Base-by-base conservation (phyloP, 177 flowering plant species). In the Tripterygium wilfordii region DNA sequence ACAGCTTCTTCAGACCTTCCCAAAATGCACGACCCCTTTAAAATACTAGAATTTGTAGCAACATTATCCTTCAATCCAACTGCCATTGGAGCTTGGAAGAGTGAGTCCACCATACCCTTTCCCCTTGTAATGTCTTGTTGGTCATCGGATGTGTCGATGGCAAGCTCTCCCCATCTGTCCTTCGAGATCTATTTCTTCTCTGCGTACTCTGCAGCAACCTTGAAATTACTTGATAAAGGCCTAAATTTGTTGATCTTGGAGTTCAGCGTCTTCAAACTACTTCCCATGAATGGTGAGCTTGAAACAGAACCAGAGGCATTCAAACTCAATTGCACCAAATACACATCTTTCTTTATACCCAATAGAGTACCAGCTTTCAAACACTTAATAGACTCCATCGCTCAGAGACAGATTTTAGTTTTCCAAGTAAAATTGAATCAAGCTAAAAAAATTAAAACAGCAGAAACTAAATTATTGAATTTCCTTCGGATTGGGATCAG, bases 1-100 rank as follows among this genome's bases (percentile, higher is more conserved):
- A 56, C 36, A 19, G 75, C 82, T 17, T 74, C 75, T 9, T 68
- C 62, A 0, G 52, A 55, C 51, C 54, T 77, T 47, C 78, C 75
- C 0, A 26, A 66, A 37, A 66, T 50, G 45, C 73, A 72, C 19
- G 67, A 53, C 12, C 80, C 82, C 60, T 70, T 72, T 36, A 80
- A 48, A 29, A 77, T 54, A 51, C 71, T 64, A 1, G 68, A 62
- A 35, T 75, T 75, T 0, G 77, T 72, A 0, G 60, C 56, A 9
- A 68, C 19, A 45, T 72, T 53, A 12, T 61, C 72, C 58, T 55
- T 72, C 47, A 77, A 19, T 28, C 66, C 71, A 9, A 28, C 0
- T 0, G 32, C 60, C 53, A 48, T 53, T 24, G 71, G 71, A 45
- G 71, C 71, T 54, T 66, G 71, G 63, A 66, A 66, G 36, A 66